A percentile compares a stretch with the other conserved stretches of the same genome.
Evolutionary conservation across 2,329 filamentous ascomycete species (phyloP).

Genomic region (Nemania sp.): DNA sequence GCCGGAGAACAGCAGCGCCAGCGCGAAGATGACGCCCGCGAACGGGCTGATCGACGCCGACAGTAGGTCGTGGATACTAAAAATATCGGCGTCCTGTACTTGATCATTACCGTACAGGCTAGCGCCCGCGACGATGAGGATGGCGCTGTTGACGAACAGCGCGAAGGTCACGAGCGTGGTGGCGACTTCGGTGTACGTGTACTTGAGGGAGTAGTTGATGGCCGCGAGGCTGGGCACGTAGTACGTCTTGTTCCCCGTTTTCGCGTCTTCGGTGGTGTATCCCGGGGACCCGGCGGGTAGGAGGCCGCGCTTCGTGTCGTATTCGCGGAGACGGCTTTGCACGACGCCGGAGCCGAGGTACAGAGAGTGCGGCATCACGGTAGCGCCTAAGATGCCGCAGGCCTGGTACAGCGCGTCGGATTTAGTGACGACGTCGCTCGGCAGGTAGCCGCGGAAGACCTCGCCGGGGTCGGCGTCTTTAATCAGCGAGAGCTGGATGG

Average conservation of each 20-base stretch:
- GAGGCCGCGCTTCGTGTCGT: slow-evolving; percentile 61
- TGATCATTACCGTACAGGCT: slow-evolving; percentile 67
- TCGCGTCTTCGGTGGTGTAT: slow-evolving; percentile 32
- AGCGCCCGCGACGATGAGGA: slow-evolving; percentile 79
- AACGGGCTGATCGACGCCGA: slow-evolving; percentile 68
- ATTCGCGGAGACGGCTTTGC: slow-evolving; percentile 66
- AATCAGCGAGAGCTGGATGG: slow-evolving; percentile 68
- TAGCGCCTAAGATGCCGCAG: slow-evolving; percentile 77
- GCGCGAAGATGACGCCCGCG: slow-evolving; percentile 81
- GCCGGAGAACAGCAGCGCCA: slow-evolving; percentile 79
- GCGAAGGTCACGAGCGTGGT: slow-evolving; percentile 80
- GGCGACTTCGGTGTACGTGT: slow-evolving; percentile 70
- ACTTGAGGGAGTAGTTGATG: slow-evolving; percentile 74
- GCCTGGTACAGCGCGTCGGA: slow-evolving; percentile 66
- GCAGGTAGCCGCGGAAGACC: slow-evolving; percentile 67
- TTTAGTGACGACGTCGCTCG: slow-evolving; percentile 61
- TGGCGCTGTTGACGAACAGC: slow-evolving; percentile 81
- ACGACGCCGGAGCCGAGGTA: slow-evolving; percentile 72
- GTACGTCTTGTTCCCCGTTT: slow-evolving; percentile 49
- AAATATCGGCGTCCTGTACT: slow-evolving; percentile 74
- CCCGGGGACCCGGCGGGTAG: slow-evolving; percentile 41
- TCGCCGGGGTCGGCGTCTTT: slow-evolving; percentile 56
- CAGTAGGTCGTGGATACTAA: slow-evolving; percentile 77
- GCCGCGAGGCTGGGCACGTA: slow-evolving; percentile 74
- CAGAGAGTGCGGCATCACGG: slow-evolving; percentile 52